Evolutionary conservation across 768 basidiomycete genomes (phyloP).

Genomic region (Ramaria rubella): DNA sequence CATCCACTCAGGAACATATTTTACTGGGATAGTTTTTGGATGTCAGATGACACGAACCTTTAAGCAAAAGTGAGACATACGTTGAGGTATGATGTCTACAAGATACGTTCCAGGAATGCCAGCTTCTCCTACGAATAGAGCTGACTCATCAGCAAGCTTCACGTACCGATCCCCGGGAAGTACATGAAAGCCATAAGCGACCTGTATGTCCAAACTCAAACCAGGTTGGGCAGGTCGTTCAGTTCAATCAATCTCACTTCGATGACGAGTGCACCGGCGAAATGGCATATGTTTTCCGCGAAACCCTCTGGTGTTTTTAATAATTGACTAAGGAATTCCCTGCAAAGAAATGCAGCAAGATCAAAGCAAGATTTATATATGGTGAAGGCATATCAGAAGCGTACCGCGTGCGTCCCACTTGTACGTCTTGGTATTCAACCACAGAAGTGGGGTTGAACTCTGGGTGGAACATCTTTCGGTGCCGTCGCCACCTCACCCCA

Average conservation of each 20-base stretch:
- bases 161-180: not conserved
- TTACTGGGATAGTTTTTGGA: not conserved
- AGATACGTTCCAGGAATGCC: not conserved
- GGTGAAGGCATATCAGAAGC: not conserved
- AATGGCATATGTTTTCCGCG: constrained; percentile 19
- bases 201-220: not conserved
- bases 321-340: constrained; percentile 25
- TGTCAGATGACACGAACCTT: not conserved
- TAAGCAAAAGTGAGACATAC: not conserved
- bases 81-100: not conserved
- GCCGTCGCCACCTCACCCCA: constrained; percentile 31
- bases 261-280: not conserved
- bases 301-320: constrained; percentile 22
- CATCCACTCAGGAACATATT: constrained; percentile 5
- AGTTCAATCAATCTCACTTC: not conserved
- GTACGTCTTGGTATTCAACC: constrained; percentile 26
- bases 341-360: not conserved
- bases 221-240: not conserved
- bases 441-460: constrained; percentile 25
- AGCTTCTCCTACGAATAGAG: not conserved
- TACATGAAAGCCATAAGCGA: not conserved
- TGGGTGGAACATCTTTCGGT: constrained; percentile 33
- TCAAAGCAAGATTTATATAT: too few species aligned
- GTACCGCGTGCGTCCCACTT: constrained; percentile 26
- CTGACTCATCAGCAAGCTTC: not conserved